phyloP scores from a whole-genome alignment of 108 stramenopile genomes.

The Chaetoceros muelleri region DNA sequence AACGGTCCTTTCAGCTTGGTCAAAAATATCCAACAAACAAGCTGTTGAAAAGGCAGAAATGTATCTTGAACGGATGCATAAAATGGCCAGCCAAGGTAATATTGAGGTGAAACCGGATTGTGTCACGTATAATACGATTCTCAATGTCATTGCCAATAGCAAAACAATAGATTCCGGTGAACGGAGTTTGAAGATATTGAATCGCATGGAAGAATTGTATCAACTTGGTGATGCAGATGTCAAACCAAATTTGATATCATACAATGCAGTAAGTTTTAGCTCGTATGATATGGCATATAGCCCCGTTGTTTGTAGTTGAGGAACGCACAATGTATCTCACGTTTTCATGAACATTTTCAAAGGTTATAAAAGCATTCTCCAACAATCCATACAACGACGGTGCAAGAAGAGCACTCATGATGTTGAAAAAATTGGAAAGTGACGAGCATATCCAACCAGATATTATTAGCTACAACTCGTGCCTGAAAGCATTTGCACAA shows the following conservation, averaged over 20 bases:
- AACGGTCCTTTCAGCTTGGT: constrained; percentile 20
- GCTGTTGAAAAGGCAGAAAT: constrained; percentile 17
- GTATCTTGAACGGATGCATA: constrained; percentile 20
- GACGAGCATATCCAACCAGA: constrained; percentile 12
- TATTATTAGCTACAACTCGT: constrained; percentile 28
- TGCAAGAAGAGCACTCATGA: constrained; percentile 12
- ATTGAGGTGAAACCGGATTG: constrained; percentile 19
- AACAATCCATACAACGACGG: constrained; percentile 6
- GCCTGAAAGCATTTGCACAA: constrained; percentile 27
- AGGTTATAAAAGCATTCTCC: constrained; percentile 25
- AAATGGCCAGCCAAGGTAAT: constrained; percentile 18
- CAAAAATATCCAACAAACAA: not conserved
- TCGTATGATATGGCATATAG: not conserved
- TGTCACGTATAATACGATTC: constrained; percentile 27
- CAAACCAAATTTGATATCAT: constrained; percentile 22
- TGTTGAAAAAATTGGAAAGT: constrained; percentile 13
- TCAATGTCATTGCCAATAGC: constrained; percentile 27
- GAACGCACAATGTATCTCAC: not conserved
- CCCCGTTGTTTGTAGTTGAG: too few species aligned
- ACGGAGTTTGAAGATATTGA: constrained; percentile 22
- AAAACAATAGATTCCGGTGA: constrained; percentile 6
- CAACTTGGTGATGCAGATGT: constrained; percentile 7
- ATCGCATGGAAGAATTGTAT: constrained; percentile 22
- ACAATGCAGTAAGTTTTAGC: constrained; percentile 22
- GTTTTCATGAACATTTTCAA: not conserved